Evolutionary conservation across 495 filamentous ascomycete genomes (phyloP).

Genomic region (Penicillium waksmanii): DNA sequence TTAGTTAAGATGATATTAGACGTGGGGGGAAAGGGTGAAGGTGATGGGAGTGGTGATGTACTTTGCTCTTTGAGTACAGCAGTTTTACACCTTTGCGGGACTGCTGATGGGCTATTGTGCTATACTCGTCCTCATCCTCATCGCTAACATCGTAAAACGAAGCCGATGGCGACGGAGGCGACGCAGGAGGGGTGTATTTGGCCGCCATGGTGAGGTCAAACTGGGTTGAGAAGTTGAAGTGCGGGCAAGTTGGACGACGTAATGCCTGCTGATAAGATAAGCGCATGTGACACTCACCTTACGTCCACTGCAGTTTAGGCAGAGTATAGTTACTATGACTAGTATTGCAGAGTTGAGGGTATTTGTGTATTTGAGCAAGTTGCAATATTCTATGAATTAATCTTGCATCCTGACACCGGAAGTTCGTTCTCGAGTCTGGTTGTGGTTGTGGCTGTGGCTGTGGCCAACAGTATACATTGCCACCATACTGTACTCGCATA

Average conservation of each 20-base stretch:
- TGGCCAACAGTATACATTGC: too few relatives aligned
- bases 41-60: slow-evolving; percentile 23
- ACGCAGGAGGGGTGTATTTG: slow-evolving; percentile 49
- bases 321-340: too few relatives aligned
- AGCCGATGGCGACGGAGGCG: slow-evolving; percentile 75
- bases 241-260: background rate
- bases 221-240: slow-evolving; percentile 5
- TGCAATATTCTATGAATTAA: too few relatives aligned
- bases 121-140: slow-evolving; percentile 93
- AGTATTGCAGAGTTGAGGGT: too few relatives aligned
- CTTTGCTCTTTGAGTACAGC: slow-evolving; percentile 97
- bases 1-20: slow-evolving; percentile 5
- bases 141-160: slow-evolving; percentile 98
- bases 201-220: slow-evolving; percentile 33
- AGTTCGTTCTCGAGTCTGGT: too few relatives aligned
- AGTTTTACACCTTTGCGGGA: slow-evolving; percentile 88
- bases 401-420: too few relatives aligned
- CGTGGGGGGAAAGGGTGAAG: slow-evolving; percentile 15
- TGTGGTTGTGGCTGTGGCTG: too few relatives aligned
- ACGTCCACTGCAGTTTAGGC: too few relatives aligned
- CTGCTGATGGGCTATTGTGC: slow-evolving; percentile 85
- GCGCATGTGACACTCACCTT: background rate
- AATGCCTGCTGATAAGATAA: slow-evolving; percentile 9
- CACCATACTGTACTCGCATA: too few relatives aligned
- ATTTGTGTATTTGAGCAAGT: too few relatives aligned